A percentile compares a stretch with the other conserved stretches of the same genome.
phyloP scores from a whole-genome alignment of 805 yeast species.

The Candida ponderosae region DNA sequence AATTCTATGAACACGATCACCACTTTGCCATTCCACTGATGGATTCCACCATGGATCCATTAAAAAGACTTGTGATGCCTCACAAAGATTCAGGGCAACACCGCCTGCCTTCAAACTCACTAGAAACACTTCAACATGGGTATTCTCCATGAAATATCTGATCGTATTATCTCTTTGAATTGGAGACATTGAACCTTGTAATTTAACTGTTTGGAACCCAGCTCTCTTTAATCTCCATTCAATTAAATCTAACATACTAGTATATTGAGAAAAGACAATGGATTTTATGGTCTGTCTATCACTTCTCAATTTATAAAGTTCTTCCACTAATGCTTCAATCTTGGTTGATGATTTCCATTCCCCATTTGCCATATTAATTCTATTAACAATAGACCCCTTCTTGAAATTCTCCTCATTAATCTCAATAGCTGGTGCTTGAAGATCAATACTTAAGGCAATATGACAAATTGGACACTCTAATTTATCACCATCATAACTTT shows the following conservation, averaged over 20 bases:
- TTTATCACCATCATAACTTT: constrained; percentile 62
- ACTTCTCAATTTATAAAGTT: constrained; percentile 76
- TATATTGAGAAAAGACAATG: constrained; percentile 95
- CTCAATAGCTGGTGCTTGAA: constrained; percentile 78
- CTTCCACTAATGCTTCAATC: constrained; percentile 94
- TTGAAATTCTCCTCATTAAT: constrained; percentile 47
- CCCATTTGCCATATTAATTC: constrained; percentile 72
- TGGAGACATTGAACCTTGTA: constrained; percentile 97
- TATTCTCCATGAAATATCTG: constrained; percentile 84
- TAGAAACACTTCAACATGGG: constrained; percentile 85
- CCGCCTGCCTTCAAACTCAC: constrained; percentile 98
- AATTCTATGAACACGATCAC: constrained; percentile 96
- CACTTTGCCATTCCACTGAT: constrained; percentile 96
- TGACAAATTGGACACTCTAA: constrained; percentile 95
- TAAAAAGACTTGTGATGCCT: constrained; percentile 92
- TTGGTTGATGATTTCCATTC: constrained; percentile 94
- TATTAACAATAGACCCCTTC: constrained; percentile 69
- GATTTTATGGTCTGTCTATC: constrained; percentile 87
- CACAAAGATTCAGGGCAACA: constrained; percentile 92
- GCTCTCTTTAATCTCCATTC: constrained; percentile 95
- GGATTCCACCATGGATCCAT: constrained; percentile 99
- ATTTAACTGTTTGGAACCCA: constrained; percentile 88
- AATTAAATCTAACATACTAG: constrained; percentile 90
- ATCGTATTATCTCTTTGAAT: constrained; percentile 89
- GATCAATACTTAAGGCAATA: constrained; percentile 83